A percentile compares a stretch with the other conserved stretches of the same genome.
These are phyloP conservation scores for Tricholoma sp. DNA, from an alignment of 768 basidiomycete species.

Conservation along the genomic window DNA sequence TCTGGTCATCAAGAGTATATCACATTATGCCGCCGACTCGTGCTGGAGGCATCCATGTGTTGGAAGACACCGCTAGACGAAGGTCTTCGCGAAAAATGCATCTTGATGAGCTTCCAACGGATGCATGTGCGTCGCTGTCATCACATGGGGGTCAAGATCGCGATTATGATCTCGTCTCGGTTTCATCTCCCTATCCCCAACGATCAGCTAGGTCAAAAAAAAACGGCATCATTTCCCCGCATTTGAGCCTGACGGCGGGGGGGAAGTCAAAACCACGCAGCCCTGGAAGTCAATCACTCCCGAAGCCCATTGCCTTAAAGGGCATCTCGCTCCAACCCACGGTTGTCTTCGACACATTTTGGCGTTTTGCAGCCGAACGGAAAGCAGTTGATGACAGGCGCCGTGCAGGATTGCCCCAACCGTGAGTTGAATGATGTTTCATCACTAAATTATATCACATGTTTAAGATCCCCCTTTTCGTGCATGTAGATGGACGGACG, in stretches of 20 bases:
- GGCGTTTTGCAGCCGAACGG: constrained; percentile 52
- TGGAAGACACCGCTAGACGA: not conserved
- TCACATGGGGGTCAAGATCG: not conserved
- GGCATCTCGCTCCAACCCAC: constrained; percentile 40
- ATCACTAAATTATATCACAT: constrained; percentile 6
- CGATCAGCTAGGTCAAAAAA: not conserved
- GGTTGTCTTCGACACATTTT: constrained; percentile 56
- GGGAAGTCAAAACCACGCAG: not conserved
- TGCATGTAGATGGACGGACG: constrained; percentile 57
- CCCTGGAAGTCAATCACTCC: not conserved
- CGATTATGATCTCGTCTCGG: not conserved
- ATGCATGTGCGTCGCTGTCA: not conserved
- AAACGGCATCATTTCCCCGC: not conserved
- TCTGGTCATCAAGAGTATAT: not conserved
- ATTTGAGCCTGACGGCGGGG: not conserved
- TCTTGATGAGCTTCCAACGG: not conserved
- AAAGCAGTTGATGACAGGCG: constrained; percentile 53
- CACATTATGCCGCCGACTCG: constrained; percentile 6
- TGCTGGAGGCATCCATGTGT: not conserved
- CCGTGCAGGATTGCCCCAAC: constrained; percentile 40
- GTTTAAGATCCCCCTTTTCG: constrained; percentile 1
- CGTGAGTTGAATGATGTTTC: constrained; percentile 45
- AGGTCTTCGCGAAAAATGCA: not conserved
- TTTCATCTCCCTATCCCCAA: not conserved
- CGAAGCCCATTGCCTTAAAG: constrained; percentile 28